phyloP scores from a whole-genome alignment of 768 basidiomycete species.

The Agrocybe praecox region DNA sequence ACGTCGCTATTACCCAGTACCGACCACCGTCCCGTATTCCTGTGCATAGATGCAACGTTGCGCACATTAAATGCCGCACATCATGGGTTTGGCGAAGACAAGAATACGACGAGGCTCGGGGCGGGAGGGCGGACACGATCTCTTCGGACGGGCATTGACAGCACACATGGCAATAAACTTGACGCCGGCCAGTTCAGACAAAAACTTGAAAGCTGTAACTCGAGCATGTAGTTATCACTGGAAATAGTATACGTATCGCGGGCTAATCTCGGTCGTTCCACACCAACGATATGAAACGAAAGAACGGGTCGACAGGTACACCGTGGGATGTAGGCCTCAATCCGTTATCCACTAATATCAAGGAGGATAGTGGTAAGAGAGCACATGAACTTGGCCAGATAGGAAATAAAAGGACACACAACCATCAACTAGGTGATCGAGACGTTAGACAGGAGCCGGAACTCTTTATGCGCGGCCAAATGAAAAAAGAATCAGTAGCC shows the following conservation, averaged over 20 bases:
- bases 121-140: constrained; percentile 14
- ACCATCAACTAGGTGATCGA: constrained; percentile 12
- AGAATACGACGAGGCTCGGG: constrained; percentile 7
- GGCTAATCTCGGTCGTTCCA: constrained; percentile 22
- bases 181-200: background rate
- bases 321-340: constrained; percentile 14
- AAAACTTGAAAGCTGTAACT: background rate
- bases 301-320: constrained; percentile 12
- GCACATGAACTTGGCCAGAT: constrained; percentile 6
- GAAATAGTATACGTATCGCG: constrained; percentile 9
- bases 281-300: constrained; percentile 18
- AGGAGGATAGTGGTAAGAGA: constrained; percentile 2
- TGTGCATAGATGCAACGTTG: background rate
- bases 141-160: constrained; percentile 18
- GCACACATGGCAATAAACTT: constrained; percentile 20
- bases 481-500: constrained; percentile 14
- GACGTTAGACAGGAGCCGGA: constrained; percentile 8
- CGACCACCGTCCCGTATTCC: background rate
- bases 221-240: background rate
- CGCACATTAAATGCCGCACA: background rate
- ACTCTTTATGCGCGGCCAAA: constrained; percentile 1
- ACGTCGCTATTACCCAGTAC: too few species aligned
- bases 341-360: background rate
- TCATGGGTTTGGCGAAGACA: background rate
- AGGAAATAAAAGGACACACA: constrained; percentile 8